A percentile compares a stretch with the other conserved stretches of the same genome.
phyloP scores from a whole-genome alignment of 805 yeast species.

The Nakazawaea ishiwadae region DNA sequence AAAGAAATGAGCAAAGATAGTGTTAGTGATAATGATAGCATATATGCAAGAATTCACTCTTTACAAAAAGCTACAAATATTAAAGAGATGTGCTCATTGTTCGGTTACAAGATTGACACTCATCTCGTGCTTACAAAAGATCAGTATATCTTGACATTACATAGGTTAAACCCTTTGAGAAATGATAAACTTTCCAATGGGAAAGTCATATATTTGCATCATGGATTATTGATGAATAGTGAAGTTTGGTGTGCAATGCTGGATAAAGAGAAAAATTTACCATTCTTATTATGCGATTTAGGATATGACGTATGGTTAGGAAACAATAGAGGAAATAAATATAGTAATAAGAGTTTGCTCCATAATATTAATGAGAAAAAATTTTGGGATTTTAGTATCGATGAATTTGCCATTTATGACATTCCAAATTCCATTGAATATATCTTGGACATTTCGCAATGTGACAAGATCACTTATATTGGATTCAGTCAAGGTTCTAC shows the following conservation, averaged over 20 bases:
- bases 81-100: constrained; percentile 59
- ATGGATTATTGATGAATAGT: constrained; percentile 82
- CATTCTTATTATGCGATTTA: constrained; percentile 66
- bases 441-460: constrained; percentile 49
- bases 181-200: constrained; percentile 19
- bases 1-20: constrained; percentile 5
- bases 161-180: constrained; percentile 23
- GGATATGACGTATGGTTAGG: constrained; percentile 97
- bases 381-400: constrained; percentile 90
- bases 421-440: constrained; percentile 81
- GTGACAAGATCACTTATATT: constrained; percentile 52
- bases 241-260: constrained; percentile 54
- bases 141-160: constrained; percentile 34
- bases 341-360: constrained; percentile 70
- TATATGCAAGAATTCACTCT: constrained; percentile 21
- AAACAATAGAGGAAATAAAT: constrained; percentile 87
- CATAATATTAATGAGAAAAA: constrained; percentile 32
- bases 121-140: constrained; percentile 35
- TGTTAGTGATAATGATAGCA: not conserved
- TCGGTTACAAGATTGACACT: constrained; percentile 34
- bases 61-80: constrained; percentile 48
- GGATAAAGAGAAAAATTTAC: constrained; percentile 46
- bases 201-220: constrained; percentile 76
- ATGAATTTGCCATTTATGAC: constrained; percentile 88
- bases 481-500: constrained; percentile 96